Evolutionary conservation across 257 asterid genomes (phyloP).

Genomic region (Orobanche coerulescens): DNA sequence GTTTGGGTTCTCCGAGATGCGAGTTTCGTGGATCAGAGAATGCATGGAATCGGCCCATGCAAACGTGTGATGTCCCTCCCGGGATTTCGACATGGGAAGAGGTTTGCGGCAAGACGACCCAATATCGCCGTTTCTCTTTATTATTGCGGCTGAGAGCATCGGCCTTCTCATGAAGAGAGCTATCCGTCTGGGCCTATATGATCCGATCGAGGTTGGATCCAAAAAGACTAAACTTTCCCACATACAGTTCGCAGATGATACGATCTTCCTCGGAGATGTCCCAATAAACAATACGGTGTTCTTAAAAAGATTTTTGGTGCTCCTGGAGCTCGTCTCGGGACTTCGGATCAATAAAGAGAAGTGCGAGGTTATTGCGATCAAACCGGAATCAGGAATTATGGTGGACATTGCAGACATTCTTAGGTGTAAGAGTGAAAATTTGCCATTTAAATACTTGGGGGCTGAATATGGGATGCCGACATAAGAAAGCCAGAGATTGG

Average conservation of each 20-base stretch:
- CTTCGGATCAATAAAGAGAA: too few species aligned
- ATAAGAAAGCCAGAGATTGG: too few species aligned
- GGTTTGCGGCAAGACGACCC: not conserved
- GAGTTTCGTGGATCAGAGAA: not conserved
- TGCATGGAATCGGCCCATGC: not conserved
- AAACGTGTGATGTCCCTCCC: not conserved
- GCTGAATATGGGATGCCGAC: too few species aligned
- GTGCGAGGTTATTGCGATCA: too few species aligned
- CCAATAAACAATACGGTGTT: not conserved
- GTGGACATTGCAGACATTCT: too few species aligned
- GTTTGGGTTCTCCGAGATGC: not conserved
- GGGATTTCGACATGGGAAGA: not conserved
- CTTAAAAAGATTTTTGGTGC: too few species aligned
- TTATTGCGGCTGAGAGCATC: not conserved
- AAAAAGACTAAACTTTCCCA: not conserved
- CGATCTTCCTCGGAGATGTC: not conserved
- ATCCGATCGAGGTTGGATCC: not conserved
- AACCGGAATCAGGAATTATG: too few species aligned
- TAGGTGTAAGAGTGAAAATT: too few species aligned
- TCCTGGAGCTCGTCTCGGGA: too few species aligned
- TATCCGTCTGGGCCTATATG: not conserved
- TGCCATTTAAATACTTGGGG: too few species aligned
- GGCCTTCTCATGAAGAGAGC: not conserved
- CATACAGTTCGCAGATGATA: not conserved
- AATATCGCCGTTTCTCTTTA: not conserved